Base-by-base conservation (phyloP, 352 stramenopile genomes). In the Pythium aphanidermatum region DNA sequence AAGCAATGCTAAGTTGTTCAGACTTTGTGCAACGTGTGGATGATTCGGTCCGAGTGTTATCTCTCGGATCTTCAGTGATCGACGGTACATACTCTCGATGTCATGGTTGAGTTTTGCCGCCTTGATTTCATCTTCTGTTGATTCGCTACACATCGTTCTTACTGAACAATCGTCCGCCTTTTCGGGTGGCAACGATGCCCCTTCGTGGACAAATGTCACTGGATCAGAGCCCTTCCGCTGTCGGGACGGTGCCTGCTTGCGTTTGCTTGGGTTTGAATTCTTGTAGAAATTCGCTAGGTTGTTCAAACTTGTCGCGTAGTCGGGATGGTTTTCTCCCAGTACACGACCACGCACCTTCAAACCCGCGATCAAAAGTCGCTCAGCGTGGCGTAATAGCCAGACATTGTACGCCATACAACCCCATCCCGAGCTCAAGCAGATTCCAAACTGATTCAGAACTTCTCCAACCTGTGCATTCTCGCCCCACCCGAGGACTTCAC, bases 261-360 rank as follows among this genome's bases (percentile, higher is more conserved):
- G 50, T 9, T 56, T 55, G 29, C 49, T 55, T 30, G 62, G 33
- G 25, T 58, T 58, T 16, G 54, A 84, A 38, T 83, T 78, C 45
- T 86, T 85, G 63, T 91, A 91, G 33, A 91, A 91, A 34, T 91
- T 91, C 24, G 71, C 79, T n/a, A 91, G 55, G 45, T 91, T 91
- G 54, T 91, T 91, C 29, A 91, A 37, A 46, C 75, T 88, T 14
- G 79, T 88, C 7, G 79, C 79, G 42, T 83, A 91, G 41, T 91
- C 79, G 0, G 76, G 72, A 28, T 91, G 75, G n/a, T 66, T 71
- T 32, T 83, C 75, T 19, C 76, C 77, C 12, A 88, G 55, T 13
- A 91, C 79, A 4, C 76, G 74, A 43, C 65, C 68, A 16, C 79
- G 75, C 57, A 91, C 83, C 24, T 77, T 55, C 25, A 87, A 51